Conservation (phyloP, 2,329 filamentous ascomycete genomes). For the Fusarium pininemorale region DNA sequence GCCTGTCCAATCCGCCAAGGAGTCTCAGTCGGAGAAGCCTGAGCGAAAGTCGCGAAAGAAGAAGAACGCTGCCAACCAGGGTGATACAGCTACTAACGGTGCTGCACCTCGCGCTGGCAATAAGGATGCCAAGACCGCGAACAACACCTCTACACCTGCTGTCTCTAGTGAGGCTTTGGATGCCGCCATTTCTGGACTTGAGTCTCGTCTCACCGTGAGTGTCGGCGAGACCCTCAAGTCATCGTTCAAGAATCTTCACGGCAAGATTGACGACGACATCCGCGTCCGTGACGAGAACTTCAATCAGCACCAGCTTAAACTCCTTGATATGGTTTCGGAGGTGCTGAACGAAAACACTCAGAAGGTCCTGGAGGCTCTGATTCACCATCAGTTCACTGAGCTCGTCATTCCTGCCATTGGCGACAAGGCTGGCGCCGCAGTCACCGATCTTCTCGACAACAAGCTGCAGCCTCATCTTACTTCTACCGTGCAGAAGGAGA, state of each 20-base stretch:
- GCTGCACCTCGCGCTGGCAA: conserved; percentile 49
- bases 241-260: conserved; percentile 68
- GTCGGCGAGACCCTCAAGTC: conserved; percentile 63
- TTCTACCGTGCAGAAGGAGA: conserved; percentile 74
- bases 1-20: conserved; percentile 50
- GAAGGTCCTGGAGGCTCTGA: conserved; percentile 79
- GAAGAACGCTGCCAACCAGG: conserved; percentile 61
- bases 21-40: conserved; percentile 61
- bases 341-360: conserved; percentile 71
- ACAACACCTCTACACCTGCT: conserved; percentile 35
- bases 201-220: conserved; percentile 59
- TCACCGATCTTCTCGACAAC: conserved; percentile 76
- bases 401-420: conserved; percentile 80
- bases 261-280: conserved; percentile 72
- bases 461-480: conserved; percentile 73
- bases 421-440: conserved; percentile 70
- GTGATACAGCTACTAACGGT: conserved; percentile 59
- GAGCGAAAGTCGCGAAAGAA: conserved; percentile 74
- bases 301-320: conserved; percentile 61
- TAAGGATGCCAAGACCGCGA: conserved; percentile 47
- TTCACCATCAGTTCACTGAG: conserved; percentile 78
- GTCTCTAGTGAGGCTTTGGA: conserved; percentile 61
- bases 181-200: conserved; percentile 63
- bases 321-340: conserved; percentile 67
- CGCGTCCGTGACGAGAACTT: conserved; percentile 61